phyloP scores from a whole-genome alignment of 306 rosid genomes.

The Glycyrrhiza uralensis region DNA sequence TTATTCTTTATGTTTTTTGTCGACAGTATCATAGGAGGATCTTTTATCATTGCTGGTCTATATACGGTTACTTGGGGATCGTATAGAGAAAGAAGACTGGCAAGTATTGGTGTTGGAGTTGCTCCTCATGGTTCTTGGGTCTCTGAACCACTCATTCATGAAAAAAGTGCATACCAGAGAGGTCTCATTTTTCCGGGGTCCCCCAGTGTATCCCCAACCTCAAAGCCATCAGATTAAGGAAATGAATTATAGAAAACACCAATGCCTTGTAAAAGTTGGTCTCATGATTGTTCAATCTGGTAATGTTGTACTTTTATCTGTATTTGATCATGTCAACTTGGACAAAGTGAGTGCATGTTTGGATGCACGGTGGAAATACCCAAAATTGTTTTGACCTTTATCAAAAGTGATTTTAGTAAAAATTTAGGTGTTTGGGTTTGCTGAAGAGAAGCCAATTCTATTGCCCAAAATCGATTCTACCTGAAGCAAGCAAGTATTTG shows the following conservation, averaged over 20 bases:
- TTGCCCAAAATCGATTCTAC: no score
- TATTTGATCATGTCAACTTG: not conserved
- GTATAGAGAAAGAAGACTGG: conserved; percentile 53
- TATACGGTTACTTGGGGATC: conserved; percentile 87
- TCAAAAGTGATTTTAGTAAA: no score
- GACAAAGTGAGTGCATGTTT: no score
- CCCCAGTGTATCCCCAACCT: conserved; percentile 22
- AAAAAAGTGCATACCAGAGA: conserved; percentile 33
- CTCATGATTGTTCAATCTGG: not conserved
- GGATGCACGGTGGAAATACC: no score
- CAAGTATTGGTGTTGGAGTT: conserved; percentile 31
- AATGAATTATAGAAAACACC: conserved; percentile 10
- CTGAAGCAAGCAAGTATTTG: no score
- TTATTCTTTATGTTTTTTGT: conserved; percentile 28
- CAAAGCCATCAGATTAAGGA: conserved; percentile 55
- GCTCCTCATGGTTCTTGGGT: conserved; percentile 34
- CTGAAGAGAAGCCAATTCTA: no score
- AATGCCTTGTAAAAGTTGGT: conserved; percentile 19
- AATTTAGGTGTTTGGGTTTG: no score
- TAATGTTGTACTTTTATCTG: not conserved
- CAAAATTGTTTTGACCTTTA: no score
- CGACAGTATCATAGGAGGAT: conserved; percentile 79
- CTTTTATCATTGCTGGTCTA: conserved; percentile 71
- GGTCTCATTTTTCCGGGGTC: conserved; percentile 12
- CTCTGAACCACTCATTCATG: conserved; percentile 64